phyloP scores from a whole-genome alignment of 1,139 yeast species.

The Geotrichum histeridarum region DNA sequence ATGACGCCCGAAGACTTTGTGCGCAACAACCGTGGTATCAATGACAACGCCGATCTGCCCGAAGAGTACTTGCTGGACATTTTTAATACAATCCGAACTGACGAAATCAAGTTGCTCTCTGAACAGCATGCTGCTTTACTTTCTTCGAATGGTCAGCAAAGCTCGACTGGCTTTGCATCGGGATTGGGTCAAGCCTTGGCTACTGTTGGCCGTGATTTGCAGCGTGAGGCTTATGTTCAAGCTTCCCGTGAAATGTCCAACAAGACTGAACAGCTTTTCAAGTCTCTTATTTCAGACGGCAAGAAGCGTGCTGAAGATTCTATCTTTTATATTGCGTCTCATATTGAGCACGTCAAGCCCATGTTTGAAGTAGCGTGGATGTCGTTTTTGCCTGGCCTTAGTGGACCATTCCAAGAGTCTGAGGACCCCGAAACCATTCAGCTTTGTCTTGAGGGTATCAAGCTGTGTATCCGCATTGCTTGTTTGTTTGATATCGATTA shows the following conservation, averaged over 20 bases:
- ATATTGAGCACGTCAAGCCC: constrained; percentile 85
- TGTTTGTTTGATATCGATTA: constrained; percentile 78
- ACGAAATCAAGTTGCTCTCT: constrained; percentile 85
- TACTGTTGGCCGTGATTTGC: constrained; percentile 64
- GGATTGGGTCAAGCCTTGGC: constrained; percentile 52
- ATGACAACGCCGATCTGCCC: constrained; percentile 83
- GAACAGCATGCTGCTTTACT: constrained; percentile 92
- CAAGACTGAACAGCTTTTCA: constrained; percentile 82
- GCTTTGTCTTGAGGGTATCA: constrained; percentile 77
- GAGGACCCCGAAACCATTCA: constrained; percentile 70
- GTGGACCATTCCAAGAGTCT: constrained; percentile 87
- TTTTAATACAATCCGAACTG: constrained; percentile 66
- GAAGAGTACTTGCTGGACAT: constrained; percentile 62
- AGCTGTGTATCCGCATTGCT: constrained; percentile 74
- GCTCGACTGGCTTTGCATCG: constrained; percentile 36
- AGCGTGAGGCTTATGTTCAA: constrained; percentile 81
- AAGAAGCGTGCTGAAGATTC: constrained; percentile 31
- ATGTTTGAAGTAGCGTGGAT: constrained; percentile 95
- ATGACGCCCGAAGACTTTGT: constrained; percentile 88
- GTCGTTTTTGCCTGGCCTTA: constrained; percentile 90
- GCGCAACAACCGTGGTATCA: constrained; percentile 82
- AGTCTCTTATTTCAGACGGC: constrained; percentile 52
- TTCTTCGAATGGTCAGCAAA: constrained; percentile 52
- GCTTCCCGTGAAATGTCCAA: constrained; percentile 89
- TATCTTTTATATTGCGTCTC: constrained; percentile 58